Evolutionary conservation across 352 stramenopile genomes (phyloP), one percentile per base, ranked within the genome.

Genomic region (Globisporangium lucens): DNA sequence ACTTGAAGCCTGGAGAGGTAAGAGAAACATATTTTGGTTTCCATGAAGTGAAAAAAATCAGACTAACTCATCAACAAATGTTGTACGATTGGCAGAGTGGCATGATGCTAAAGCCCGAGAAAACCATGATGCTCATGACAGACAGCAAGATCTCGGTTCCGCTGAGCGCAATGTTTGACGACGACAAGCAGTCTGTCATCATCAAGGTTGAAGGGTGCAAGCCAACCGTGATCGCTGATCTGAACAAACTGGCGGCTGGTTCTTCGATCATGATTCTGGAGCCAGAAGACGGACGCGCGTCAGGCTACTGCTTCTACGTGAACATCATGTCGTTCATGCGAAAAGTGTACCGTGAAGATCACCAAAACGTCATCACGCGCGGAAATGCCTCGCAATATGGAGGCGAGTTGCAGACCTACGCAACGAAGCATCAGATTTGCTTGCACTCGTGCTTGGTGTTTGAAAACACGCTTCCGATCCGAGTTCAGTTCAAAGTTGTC

Each of bases 331-430:
- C 83, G 10, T 82, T 89, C 65, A 90, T 94, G 76, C 80, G 89
- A 20, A 95, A 97, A 47, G 88, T 97, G 10, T 97, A 95, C 70
- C 78, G 88, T 27, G 89, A 97, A 80, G 85, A 96, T 30, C 84
- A 95, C 24, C 85, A 92, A 63, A 83, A 85, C 33, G 76, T 91
- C 52, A 70, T 91, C 41, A 90, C 81, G 7, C 82, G 87, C 61
- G 79, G 76, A 9, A 89, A 85, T 24, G 75, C 65, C 35, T 69
- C 70, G 12, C 69, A 83, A 17, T 78, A 88, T 38, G 52, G 57
- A 30, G 72, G 77, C 0, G 80, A 89, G 43, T 46, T 87, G 51
- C 86, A 93, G 65, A 89, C 82, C 6, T 95, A 96, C 30, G 89
- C 87, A 2, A 94, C 89, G 0, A 96, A 95, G 76, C 93, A 95